Evolutionary conservation across 768 basidiomycete species (phyloP).

Genomic region (Amanita inopinata): DNA sequence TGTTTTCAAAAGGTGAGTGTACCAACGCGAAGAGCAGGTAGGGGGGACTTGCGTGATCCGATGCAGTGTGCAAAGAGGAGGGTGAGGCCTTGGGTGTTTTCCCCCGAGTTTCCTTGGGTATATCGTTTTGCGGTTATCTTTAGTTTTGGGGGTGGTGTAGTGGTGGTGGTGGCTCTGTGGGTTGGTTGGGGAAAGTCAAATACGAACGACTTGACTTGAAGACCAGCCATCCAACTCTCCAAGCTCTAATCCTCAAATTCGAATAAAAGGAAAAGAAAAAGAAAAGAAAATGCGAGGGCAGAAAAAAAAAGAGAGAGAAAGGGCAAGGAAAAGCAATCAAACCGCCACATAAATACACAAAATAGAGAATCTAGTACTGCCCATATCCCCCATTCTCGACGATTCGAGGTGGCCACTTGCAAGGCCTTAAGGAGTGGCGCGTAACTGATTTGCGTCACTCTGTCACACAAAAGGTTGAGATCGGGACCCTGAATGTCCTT

Average conservation of each 20-base stretch:
- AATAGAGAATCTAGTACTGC: no score
- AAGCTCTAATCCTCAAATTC: not conserved
- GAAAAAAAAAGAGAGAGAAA: not conserved
- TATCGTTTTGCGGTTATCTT: conserved; percentile 40
- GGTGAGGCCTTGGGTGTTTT: conserved; percentile 28
- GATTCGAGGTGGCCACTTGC: no score
- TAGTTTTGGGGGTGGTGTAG: conserved; percentile 13
- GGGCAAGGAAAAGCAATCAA: not conserved
- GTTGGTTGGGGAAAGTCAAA: conserved; percentile 7
- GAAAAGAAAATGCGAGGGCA: not conserved
- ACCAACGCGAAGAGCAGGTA: not conserved
- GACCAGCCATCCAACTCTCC: not conserved
- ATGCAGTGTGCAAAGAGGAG: conserved; percentile 39
- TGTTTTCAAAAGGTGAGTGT: conserved; percentile 13
- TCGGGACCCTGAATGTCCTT: no score
- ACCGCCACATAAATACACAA: no score
- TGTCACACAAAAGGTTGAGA: not conserved
- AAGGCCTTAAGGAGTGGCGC: no score
- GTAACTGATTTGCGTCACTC: conserved; percentile 6
- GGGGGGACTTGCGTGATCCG: conserved; percentile 30
- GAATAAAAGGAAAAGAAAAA: not conserved
- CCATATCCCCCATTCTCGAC: no score
- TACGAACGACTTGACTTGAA: conserved; percentile 3
- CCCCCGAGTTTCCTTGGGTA: conserved; percentile 15
- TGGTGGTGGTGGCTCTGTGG: not conserved